phyloP scores from a whole-genome alignment of 495 filamentous ascomycete genomes.

The Tuber indicum region DNA sequence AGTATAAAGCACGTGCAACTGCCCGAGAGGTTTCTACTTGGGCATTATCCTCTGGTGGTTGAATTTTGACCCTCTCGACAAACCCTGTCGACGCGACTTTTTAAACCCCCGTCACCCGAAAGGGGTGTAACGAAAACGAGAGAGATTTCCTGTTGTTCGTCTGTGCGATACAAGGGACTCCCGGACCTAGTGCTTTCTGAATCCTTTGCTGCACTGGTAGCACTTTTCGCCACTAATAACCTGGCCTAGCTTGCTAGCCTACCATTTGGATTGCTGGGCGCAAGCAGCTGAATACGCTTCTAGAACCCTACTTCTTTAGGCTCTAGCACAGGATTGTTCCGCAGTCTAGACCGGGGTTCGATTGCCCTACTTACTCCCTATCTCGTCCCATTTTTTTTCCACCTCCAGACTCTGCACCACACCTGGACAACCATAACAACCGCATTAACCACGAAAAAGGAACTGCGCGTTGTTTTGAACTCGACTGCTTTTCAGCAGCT shows the following conservation, averaged over 20 bases:
- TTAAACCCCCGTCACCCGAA: slow-evolving; percentile 16
- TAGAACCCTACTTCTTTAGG: slow-evolving; percentile 35
- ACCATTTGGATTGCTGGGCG: slow-evolving; percentile 8
- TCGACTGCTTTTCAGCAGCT: slow-evolving; percentile 14
- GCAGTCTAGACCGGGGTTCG: slow-evolving; percentile 23
- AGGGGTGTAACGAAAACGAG: slow-evolving; percentile 19
- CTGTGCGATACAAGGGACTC: slow-evolving; percentile 19
- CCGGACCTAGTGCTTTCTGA: background rate
- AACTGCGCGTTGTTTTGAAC: background rate
- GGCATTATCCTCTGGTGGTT: background rate
- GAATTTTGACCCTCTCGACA: background rate
- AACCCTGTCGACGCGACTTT: background rate
- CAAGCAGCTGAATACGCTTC: slow-evolving; percentile 13
- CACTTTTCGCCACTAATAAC: background rate
- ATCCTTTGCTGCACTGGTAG: background rate
- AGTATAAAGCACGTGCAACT: background rate
- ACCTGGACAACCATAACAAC: background rate
- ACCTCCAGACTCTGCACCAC: background rate
- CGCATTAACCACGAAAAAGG: background rate
- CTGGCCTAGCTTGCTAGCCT: background rate
- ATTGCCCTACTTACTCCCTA: slow-evolving; percentile 33
- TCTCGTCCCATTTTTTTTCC: slow-evolving; percentile 26
- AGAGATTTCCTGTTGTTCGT: slow-evolving; percentile 13
- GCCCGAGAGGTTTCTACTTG: background rate
- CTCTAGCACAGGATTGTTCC: slow-evolving; percentile 20